Base-by-base conservation (phyloP, 2,329 filamentous ascomycete genomes). In the Aureobasidium melanogenum region DNA sequence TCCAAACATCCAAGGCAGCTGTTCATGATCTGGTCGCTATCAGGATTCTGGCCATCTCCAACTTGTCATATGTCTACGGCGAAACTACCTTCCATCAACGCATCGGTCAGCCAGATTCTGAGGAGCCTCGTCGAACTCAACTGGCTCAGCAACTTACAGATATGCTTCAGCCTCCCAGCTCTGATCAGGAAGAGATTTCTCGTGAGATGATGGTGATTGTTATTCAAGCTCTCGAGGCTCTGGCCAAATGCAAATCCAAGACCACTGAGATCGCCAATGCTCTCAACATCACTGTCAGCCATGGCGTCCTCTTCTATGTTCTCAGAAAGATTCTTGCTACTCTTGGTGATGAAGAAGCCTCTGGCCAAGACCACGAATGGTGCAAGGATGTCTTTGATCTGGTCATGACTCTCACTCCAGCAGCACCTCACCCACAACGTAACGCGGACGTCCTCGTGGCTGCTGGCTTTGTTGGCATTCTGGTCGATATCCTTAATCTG, bases 261-360 rank as follows among this genome's bases (percentile, higher is more conserved):
- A 84, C 87, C 32, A 79, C 85, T 36, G 94, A 99, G 71, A 88
- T 99, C 26, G 86, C 91, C 65, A 86, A 90, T 44, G 91, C 94
- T n/a, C 79, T 99, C 44, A 96, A 91, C 69, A 90, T 95, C 59
- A 96, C 93, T 67, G 93, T 97, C 39, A 97, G 96, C 68, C 95
- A 99, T 68, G 95, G 94, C 15, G 88, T 97, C 32, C 81, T 99
- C 47, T 88, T 97, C 66, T 97, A 97, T 69, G 84, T 97, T 66
- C 88, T 96, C 54, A 85, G 93, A 61, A 97, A 96, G 74, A 89
- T 91, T 10, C 89, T 97, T 62, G 87, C 88, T 19, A 89, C 91
- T 65, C 87, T 99, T 76, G 85, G 82, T 62, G 78, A 78, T 19
- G 84, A 87, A 60, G 75, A 79, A 62, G 63, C 82, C 24, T 81